Evolutionary conservation across 108 stramenopile species (phyloP).

Genomic region (Chaetoceros tenuissimus): DNA sequence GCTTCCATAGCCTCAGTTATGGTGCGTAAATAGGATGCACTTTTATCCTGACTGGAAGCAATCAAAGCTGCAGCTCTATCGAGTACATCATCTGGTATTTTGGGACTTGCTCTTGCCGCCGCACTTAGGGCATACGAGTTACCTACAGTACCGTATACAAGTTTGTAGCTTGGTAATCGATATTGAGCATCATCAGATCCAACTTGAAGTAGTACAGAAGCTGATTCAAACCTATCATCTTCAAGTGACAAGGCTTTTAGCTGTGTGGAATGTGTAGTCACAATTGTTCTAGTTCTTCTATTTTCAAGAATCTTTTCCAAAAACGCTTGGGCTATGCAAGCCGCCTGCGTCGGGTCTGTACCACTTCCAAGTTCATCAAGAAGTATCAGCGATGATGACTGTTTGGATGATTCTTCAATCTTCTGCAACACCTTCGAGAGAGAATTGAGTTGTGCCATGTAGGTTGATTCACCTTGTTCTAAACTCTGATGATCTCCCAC

Average conservation of each 20-base stretch:
- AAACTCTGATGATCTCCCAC: constrained; percentile 72
- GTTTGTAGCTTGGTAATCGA: constrained; percentile 38
- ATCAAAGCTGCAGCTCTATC: constrained; percentile 44
- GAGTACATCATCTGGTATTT: constrained; percentile 56
- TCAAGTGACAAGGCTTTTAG: constrained; percentile 58
- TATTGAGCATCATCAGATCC: constrained; percentile 8
- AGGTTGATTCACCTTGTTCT: constrained; percentile 54
- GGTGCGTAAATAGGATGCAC: constrained; percentile 13
- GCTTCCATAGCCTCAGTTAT: constrained; percentile 41
- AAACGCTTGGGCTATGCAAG: constrained; percentile 65
- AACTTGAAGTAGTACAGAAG: constrained; percentile 42
- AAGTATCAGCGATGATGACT: constrained; percentile 26
- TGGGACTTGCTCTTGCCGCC: constrained; percentile 41
- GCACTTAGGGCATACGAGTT: constrained; percentile 73
- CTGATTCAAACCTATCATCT: constrained; percentile 44
- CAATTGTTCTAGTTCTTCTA: constrained; percentile 40
- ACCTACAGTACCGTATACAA: constrained; percentile 61
- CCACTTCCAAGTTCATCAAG: constrained; percentile 77
- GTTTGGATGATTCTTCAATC: constrained; percentile 4
- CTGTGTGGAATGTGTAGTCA: constrained; percentile 71
- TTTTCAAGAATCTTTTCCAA: constrained; percentile 44
- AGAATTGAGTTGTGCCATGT: constrained; percentile 52
- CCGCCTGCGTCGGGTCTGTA: constrained; percentile 64
- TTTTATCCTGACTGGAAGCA: constrained; percentile 3
- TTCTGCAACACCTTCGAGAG: constrained; percentile 41